These are phyloP conservation scores for Viola odorata DNA, from an alignment of 345 rosid species.

Conservation along the genomic window DNA sequence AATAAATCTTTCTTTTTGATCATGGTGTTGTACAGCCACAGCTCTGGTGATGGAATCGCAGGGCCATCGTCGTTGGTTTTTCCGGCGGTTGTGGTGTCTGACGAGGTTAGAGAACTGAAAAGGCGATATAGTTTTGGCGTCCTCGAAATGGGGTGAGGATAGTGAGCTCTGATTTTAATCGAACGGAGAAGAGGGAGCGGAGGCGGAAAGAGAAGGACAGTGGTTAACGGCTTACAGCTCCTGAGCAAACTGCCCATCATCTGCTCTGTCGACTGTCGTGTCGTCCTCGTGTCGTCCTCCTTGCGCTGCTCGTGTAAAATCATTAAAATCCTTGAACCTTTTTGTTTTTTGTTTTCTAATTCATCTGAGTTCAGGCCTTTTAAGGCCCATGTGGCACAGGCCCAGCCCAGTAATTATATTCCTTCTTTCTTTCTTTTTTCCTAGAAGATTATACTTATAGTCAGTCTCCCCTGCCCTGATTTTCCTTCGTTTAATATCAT, in stretches of 20 bases:
- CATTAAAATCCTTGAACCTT: neutral
- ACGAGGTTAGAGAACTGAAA: constrained; percentile 33
- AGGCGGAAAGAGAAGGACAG: constrained; percentile 35
- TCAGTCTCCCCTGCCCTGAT: too few relatives aligned
- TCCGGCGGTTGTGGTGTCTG: constrained; percentile 22
- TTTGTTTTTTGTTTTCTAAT: too few relatives aligned
- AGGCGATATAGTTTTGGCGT: constrained; percentile 27
- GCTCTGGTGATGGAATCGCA: constrained; percentile 34
- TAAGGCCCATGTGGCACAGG: too few relatives aligned
- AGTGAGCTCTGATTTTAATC: neutral
- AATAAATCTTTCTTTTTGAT: constrained; percentile 63
- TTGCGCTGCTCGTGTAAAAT: neutral
- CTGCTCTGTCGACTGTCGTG: neutral
- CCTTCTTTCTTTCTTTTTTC: too few relatives aligned
- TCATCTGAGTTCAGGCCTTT: too few relatives aligned
- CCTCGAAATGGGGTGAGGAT: constrained; percentile 5
- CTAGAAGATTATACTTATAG: too few relatives aligned
- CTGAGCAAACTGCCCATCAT: constrained; percentile 56
- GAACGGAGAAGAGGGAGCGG: constrained; percentile 10
- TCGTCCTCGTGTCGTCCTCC: neutral
- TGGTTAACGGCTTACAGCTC: constrained; percentile 38
- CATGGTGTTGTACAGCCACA: constrained; percentile 87
- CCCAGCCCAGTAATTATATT: too few relatives aligned
- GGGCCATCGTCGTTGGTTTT: constrained; percentile 12
- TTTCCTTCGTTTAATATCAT: too few relatives aligned